Percentiles rank a stretch among this genome's conserved stretches.
These are phyloP conservation scores for Quercus agrifolia DNA, from an alignment of 306 rosid genomes.

Conservation along the genomic window DNA sequence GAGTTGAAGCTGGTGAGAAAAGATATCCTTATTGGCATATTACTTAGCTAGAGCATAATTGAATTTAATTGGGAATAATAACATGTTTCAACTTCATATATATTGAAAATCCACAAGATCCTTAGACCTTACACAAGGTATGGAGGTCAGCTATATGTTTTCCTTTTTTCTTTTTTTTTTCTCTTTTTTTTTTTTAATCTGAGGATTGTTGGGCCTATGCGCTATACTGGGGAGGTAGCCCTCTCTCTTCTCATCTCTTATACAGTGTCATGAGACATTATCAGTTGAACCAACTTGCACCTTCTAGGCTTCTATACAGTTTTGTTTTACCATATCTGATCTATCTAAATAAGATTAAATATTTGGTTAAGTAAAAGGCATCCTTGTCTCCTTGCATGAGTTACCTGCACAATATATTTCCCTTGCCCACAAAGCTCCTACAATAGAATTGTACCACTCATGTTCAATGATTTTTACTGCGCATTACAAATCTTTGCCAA, in stretches of 20 bases:
- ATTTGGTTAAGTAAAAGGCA: too few relatives aligned
- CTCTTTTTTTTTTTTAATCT: too few relatives aligned
- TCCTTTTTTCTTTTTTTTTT: neutral
- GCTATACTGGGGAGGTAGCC: too few relatives aligned
- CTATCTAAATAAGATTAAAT: too few relatives aligned
- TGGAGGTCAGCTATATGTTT: neutral
- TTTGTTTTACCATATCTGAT: neutral
- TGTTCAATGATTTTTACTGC: neutral
- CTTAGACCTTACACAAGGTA: neutral
- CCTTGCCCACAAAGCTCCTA: neutral
- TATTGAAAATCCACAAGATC: neutral
- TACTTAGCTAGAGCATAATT: neutral
- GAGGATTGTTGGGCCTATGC: too few relatives aligned
- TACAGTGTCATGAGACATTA: too few relatives aligned
- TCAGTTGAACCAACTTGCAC: too few relatives aligned
- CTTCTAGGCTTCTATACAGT: too few relatives aligned
- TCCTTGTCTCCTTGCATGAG: too few relatives aligned
- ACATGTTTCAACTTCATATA: neutral
- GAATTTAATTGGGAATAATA: neutral
- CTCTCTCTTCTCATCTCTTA: too few relatives aligned
- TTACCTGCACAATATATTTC: neutral
- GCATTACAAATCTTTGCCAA: neutral
- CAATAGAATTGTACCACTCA: neutral
- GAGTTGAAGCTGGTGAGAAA: constrained; percentile 68
- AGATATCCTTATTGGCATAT: neutral